Base-by-base conservation (phyloP, 2,329 filamentous ascomycete genomes). In the Thermothelomyces thermophilus region DNA sequence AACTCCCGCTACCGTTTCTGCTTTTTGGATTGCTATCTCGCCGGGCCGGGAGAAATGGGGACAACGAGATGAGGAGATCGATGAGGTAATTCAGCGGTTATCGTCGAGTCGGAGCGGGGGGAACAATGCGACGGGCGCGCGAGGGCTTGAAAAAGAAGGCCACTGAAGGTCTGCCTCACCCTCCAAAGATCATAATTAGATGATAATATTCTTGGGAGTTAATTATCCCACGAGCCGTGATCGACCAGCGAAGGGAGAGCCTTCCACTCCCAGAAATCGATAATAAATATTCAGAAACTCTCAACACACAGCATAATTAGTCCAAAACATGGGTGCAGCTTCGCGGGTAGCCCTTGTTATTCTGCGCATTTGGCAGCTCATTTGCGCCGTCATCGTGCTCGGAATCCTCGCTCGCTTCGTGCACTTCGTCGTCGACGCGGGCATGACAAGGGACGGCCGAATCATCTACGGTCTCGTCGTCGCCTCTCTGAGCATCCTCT, bases 301-400 rank as follows among this genome's bases (percentile, higher is more conserved):
- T n/a, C n/a, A n/a, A n/a, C n/a, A n/a, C n/a, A n/a, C n/a, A n/a
- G n/a, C n/a, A n/a, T n/a, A n/a, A n/a, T n/a, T n/a, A n/a, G n/a
- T n/a, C n/a, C n/a, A n/a, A n/a, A n/a, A n/a, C 39, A 58, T 58
- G 55, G 51, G 50, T 14, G 39, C 22, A 14, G 48, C 34, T 1
- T 51, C 56, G 4, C 52, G 33, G 28, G 28, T 42, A 8, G 20
- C 24, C 17, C 40, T 39, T 10, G 48, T 54, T 3, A 13, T 46
- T 42, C 44, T 59, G 42, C 57, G 55, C 24, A 6, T 58, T 30
- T 52, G 42, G 43, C 48, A 59, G 42, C 26, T 59, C 22, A 42
- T 53, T 36, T 53, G 52, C 43, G 53, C 53, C 34, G 51, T 50
- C 46, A 52, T 59, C 33, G 48, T 55, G 19, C 48, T 59, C 20